Percentiles rank a stretch among this genome's conserved stretches.
These are phyloP conservation scores for Cymodocea nodosa DNA, from an alignment of 116 monocot species.

Conservation along the genomic window DNA sequence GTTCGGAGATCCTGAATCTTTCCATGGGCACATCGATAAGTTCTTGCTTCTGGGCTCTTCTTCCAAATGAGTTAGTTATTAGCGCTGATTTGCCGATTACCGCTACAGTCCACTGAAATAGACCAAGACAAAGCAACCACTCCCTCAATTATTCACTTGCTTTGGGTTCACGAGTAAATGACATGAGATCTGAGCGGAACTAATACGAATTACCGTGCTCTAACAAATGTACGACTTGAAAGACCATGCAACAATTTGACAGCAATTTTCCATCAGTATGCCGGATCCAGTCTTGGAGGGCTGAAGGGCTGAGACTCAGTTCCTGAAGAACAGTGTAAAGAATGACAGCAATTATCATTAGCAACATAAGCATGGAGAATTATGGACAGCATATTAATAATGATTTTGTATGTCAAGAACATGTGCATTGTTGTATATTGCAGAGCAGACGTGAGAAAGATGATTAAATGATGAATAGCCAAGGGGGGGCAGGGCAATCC, in stretches of 20 bases:
- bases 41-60: no score
- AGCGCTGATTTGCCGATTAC: neutral
- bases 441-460: no score
- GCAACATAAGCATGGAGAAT: neutral
- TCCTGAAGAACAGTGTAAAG: conserved; percentile 31
- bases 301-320: conserved; percentile 82
- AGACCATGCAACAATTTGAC: conserved; percentile 82
- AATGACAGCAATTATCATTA: neutral
- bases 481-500: no score
- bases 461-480: no score
- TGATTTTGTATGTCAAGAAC: no score
- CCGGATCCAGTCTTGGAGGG: conserved; percentile 92
- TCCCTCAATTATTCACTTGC: neutral
- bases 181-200: neutral
- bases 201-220: conserved; percentile 11
- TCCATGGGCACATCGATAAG: no score
- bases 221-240: conserved; percentile 40
- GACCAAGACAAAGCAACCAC: neutral
- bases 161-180: neutral
- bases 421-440: no score
- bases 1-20: neutral
- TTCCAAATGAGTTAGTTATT: neutral
- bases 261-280: conserved; percentile 90
- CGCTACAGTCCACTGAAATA: neutral
- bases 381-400: no score